Evolutionary conservation across 257 asterid genomes (phyloP).

Genomic region (Ophiorrhiza pumila): DNA sequence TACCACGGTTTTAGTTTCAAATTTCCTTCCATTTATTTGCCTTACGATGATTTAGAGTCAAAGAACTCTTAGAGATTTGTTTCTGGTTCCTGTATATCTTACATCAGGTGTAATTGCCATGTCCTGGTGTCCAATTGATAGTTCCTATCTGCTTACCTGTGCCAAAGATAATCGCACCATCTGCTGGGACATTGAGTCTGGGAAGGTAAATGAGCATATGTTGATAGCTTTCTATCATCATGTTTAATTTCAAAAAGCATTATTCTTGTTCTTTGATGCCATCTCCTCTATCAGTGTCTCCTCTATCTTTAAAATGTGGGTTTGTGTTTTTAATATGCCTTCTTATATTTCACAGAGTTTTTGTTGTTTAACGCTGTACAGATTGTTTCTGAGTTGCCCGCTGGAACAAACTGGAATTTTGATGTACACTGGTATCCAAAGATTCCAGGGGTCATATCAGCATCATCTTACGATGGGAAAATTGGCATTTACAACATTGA

Average conservation of each 20-base stretch:
- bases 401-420: conserved; percentile 97
- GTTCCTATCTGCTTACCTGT: conserved; percentile 94
- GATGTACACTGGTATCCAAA: conserved; percentile 93
- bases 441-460: conserved; percentile 93
- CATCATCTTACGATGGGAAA: conserved; percentile 98
- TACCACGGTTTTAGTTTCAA: not conserved
- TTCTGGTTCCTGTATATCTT: conserved; percentile 13
- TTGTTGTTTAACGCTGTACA: conserved; percentile 27
- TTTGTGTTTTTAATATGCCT: not conserved
- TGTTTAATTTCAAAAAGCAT: not conserved
- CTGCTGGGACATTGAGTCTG: conserved; percentile 90
- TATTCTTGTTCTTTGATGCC: not conserved
- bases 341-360: not conserved
- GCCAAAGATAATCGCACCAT: conserved; percentile 98
- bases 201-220: conserved; percentile 58
- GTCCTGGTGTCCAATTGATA: conserved; percentile 98
- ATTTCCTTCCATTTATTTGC: not conserved
- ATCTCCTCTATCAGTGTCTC: conserved; percentile 5
- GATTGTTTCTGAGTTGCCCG: conserved; percentile 94
- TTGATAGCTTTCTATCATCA: conserved; percentile 12
- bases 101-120: conserved; percentile 88
- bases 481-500: conserved; percentile 89
- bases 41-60: not conserved
- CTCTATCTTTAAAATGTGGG: conserved; percentile 1
- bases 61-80: not conserved